Evolutionary conservation across 2,329 filamentous ascomycete species (phyloP).

Genomic region (Alternaria gaisen): DNA sequence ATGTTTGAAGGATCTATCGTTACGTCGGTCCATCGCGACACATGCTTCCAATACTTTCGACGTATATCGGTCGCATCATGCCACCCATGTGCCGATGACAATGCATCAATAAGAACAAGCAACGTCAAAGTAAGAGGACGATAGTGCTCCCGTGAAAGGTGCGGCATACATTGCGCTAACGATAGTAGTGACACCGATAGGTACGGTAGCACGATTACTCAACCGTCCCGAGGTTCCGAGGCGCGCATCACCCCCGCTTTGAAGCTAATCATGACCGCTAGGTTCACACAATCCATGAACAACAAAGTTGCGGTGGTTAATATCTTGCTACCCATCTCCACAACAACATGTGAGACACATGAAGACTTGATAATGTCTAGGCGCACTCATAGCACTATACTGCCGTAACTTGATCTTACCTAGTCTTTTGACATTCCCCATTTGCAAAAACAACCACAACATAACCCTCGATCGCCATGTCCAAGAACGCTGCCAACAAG

Average conservation of each 20-base stretch:
- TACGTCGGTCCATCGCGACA: too few relatives aligned
- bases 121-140: background rate
- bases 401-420: background rate
- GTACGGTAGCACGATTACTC: background rate
- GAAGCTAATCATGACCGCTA: slow-evolving; percentile 7
- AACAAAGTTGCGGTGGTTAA: background rate
- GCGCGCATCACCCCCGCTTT: background rate
- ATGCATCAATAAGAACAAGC: background rate
- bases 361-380: background rate
- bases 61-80: too few relatives aligned
- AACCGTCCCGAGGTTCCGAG: slow-evolving; percentile 5
- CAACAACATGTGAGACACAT: background rate
- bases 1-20: too few relatives aligned
- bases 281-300: background rate
- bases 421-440: background rate
- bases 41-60: too few relatives aligned
- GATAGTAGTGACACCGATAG: background rate
- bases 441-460: background rate
- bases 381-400: background rate
- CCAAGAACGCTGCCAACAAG: slow-evolving; percentile 21
- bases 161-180: background rate
- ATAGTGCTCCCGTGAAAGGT: background rate
- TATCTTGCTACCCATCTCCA: background rate
- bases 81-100: background rate
- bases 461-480: background rate